phyloP scores from a whole-genome alignment of 2,329 filamentous ascomycete genomes.

The Xylariaceae sp. region DNA sequence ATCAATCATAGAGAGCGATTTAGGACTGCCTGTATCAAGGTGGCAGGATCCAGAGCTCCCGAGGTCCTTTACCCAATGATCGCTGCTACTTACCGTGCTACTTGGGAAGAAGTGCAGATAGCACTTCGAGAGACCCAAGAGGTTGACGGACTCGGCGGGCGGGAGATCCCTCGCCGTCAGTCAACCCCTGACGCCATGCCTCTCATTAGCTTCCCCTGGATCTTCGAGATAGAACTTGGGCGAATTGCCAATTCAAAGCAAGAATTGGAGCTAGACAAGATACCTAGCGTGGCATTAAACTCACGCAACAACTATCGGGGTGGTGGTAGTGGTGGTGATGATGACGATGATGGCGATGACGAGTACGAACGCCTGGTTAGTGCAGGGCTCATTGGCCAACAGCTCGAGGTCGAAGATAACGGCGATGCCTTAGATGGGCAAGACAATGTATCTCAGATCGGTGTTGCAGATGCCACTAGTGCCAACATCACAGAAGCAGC shows the following conservation, averaged over 20 bases:
- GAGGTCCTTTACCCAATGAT: slow-evolving; percentile 70
- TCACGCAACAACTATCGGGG: slow-evolving; percentile 1
- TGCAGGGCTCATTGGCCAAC: slow-evolving; percentile 15
- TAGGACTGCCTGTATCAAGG: slow-evolving; percentile 65
- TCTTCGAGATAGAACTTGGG: slow-evolving; percentile 75
- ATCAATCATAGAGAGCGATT: slow-evolving; percentile 69
- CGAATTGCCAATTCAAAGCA: slow-evolving; percentile 63
- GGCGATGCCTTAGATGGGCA: background rate
- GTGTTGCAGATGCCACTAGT: slow-evolving; percentile 35
- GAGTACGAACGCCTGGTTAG: slow-evolving; percentile 27
- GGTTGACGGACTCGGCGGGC: slow-evolving; percentile 40
- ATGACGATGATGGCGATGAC: slow-evolving; percentile 17
- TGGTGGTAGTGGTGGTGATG: background rate
- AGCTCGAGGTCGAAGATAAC: background rate
- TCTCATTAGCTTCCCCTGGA: slow-evolving; percentile 91
- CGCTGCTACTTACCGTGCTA: slow-evolving; percentile 86
- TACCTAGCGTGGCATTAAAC: slow-evolving; percentile 19
- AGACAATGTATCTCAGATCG: slow-evolving; percentile 40
- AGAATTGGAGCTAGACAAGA: slow-evolving; percentile 21
- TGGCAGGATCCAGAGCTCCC: slow-evolving; percentile 62
- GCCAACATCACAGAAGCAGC: slow-evolving; percentile 46
- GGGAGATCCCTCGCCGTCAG: slow-evolving; percentile 39
- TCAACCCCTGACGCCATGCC: slow-evolving; percentile 63
- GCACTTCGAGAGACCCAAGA: slow-evolving; percentile 53
- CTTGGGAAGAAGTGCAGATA: slow-evolving; percentile 67